Evolutionary conservation across 148 eudicot genomes (phyloP).

Genomic region (Chenopodium suecicum): DNA sequence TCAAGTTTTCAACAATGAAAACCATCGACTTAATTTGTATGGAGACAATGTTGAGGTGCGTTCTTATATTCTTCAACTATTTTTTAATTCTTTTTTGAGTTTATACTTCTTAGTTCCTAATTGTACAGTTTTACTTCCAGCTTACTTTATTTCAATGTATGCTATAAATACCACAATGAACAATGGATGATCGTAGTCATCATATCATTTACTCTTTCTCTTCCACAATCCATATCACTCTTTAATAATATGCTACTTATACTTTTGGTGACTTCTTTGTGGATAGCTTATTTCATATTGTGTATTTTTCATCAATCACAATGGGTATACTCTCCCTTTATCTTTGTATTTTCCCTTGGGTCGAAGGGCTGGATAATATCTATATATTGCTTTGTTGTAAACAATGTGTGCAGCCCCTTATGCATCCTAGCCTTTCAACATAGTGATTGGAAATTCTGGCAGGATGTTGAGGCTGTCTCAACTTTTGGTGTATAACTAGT

Average conservation of each 20-base stretch:
- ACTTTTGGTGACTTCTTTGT: neutral
- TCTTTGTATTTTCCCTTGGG: neutral
- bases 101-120: neutral
- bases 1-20: constrained; percentile 97
- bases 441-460: neutral
- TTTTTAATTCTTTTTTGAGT: neutral
- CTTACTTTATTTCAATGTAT: neutral
- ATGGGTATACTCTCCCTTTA: neutral
- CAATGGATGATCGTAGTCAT: neutral
- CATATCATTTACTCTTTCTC: neutral
- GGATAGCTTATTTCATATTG: neutral
- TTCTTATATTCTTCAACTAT: constrained; percentile 7
- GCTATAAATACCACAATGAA: neutral
- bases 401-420: neutral
- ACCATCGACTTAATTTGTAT: constrained; percentile 88
- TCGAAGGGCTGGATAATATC: neutral
- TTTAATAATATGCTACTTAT: neutral
- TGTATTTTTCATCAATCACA: too few relatives aligned
- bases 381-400: neutral
- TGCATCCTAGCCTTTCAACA: neutral
- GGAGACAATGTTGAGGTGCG: constrained; percentile 95
- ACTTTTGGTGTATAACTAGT: neutral
- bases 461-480: neutral
- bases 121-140: neutral
- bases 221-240: neutral